These are phyloP conservation scores for Saccharomyces hybrid DNA, from an alignment of 1,139 yeast species.

Conservation along the genomic window DNA sequence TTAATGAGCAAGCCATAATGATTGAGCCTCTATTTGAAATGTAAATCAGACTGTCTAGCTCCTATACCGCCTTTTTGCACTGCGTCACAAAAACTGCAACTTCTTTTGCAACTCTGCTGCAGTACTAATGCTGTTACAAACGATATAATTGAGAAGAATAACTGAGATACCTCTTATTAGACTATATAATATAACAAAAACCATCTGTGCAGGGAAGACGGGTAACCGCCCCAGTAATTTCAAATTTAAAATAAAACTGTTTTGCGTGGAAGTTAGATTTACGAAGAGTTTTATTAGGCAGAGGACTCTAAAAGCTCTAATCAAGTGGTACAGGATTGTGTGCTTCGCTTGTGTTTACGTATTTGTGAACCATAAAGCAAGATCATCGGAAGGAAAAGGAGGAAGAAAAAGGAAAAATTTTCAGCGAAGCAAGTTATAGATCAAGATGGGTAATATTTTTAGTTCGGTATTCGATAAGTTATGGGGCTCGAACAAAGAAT, in stretches of 20 bases:
- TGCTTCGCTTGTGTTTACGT: not conserved
- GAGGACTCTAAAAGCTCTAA: not conserved
- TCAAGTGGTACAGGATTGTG: not conserved
- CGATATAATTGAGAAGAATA: not conserved
- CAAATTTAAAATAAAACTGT: not conserved
- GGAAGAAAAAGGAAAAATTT: not conserved
- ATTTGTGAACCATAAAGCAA: not conserved
- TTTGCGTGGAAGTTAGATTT: not conserved
- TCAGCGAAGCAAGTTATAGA: not conserved
- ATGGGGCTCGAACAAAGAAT: conserved; percentile 88
- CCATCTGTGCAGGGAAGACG: not conserved
- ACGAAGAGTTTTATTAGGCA: not conserved
- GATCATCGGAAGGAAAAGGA: not conserved
- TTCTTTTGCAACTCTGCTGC: not conserved
- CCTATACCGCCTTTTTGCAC: not conserved
- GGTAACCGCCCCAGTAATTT: not conserved
- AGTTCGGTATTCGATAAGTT: conserved; percentile 78
- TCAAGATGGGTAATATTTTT: conserved; percentile 70
- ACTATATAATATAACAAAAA: not conserved
- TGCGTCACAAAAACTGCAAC: not conserved
- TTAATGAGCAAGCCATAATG: conserved; percentile 8
- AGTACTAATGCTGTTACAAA: not conserved
- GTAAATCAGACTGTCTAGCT: not conserved
- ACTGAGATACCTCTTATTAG: not conserved
- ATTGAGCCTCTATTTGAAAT: not conserved